These are phyloP conservation scores for Boletus nobilissimus DNA, from an alignment of 1,284 basidiomycete genomes.

Conservation along the genomic window DNA sequence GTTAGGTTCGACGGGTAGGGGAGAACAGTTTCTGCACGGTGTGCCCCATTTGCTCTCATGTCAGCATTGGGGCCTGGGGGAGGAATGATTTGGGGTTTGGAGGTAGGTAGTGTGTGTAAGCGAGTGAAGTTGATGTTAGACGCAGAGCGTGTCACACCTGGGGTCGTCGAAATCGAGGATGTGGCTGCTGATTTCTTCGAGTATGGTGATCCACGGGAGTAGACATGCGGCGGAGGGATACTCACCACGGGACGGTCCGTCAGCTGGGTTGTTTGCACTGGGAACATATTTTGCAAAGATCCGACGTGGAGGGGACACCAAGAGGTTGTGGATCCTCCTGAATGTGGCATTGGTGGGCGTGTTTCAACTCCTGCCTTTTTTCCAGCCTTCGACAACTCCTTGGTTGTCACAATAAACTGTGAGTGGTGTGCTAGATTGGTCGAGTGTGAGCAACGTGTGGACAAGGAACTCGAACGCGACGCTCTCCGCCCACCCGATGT, in stretches of 20 bases:
- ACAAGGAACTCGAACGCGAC: conserved; percentile 52
- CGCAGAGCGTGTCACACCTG: background rate
- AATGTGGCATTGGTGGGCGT: conserved; percentile 34
- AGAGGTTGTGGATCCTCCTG: conserved; percentile 37
- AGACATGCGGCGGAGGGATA: background rate
- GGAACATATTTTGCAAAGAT: conserved; percentile 49
- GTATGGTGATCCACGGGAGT: background rate
- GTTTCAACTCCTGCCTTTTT: conserved; percentile 46
- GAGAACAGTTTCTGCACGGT: too few species aligned
- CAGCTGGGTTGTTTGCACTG: background rate
- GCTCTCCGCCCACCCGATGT: conserved; percentile 38
- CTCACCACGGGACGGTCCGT: background rate
- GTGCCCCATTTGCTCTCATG: too few species aligned
- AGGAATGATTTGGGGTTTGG: too few species aligned
- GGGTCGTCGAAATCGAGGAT: background rate
- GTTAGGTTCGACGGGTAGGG: too few species aligned
- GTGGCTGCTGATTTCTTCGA: background rate
- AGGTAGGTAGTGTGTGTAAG: too few species aligned
- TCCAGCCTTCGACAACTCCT: conserved; percentile 54
- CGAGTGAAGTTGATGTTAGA: background rate
- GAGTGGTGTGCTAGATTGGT: conserved; percentile 46
- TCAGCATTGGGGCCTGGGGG: too few species aligned
- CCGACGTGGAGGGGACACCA: conserved; percentile 14
- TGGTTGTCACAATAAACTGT: conserved; percentile 51
- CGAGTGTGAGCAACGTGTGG: conserved; percentile 18